Evolutionary conservation across 164 flowering plant species (phyloP).

Genomic region (Taxillus chinensis): DNA sequence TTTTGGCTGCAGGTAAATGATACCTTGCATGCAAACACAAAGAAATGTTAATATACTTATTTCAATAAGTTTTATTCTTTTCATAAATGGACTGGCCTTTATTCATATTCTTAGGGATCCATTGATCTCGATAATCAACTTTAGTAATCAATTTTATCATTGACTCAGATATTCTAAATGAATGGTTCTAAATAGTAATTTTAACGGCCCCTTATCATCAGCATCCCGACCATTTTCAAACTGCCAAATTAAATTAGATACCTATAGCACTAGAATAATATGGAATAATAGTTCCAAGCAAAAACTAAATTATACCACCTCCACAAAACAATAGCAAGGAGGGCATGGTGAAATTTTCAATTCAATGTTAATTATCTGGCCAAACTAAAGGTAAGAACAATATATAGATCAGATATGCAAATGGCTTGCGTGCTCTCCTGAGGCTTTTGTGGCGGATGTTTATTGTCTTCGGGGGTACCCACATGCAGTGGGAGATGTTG

Average conservation of each 20-base stretch:
- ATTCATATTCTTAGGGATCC: too few relatives aligned
- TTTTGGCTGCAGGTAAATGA: conserved; percentile 94
- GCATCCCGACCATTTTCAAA: conserved; percentile 92
- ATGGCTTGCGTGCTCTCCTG: background rate
- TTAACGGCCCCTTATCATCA: conserved; percentile 93
- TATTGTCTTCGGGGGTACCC: too few relatives aligned
- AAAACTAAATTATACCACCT: conserved; percentile 35
- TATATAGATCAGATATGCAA: background rate
- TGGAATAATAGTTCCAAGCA: background rate
- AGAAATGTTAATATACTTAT: too few relatives aligned
- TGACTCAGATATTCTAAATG: too few relatives aligned
- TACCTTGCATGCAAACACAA: background rate
- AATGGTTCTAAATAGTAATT: too few relatives aligned
- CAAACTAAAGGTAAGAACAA: conserved; percentile 44
- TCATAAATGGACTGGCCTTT: too few relatives aligned
- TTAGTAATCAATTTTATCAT: too few relatives aligned
- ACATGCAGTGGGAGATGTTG: too few relatives aligned
- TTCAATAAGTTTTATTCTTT: too few relatives aligned
- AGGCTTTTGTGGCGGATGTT: too few relatives aligned
- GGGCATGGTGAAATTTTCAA: conserved; percentile 96
- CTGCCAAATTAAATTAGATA: conserved; percentile 22
- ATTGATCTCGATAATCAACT: too few relatives aligned
- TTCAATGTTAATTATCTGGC: conserved; percentile 81
- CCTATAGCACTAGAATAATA: background rate
- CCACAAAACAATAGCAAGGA: conserved; percentile 89